A percentile compares a stretch with the other conserved stretches of the same genome.
Evolutionary conservation across 306 rosid species (phyloP).

Genomic region (Dicorynia guianensis): DNA sequence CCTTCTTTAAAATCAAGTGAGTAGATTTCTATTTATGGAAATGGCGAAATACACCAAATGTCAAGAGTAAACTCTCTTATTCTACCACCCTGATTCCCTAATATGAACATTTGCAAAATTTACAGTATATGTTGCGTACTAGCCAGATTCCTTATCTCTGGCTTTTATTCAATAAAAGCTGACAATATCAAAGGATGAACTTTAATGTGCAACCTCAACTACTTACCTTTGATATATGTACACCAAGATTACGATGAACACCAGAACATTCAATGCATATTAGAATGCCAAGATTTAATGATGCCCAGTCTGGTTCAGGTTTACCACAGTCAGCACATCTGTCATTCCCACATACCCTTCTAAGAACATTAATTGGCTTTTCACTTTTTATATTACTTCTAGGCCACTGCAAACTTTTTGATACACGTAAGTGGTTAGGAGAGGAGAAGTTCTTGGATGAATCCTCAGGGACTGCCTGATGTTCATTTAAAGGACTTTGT

Average conservation of each 20-base stretch:
- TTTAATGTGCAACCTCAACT: constrained; percentile 16
- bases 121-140: neutral
- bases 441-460: constrained; percentile 33
- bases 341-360: constrained; percentile 82
- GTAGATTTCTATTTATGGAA: no score
- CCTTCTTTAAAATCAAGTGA: no score
- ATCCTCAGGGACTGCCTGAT: constrained; percentile 44
- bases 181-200: neutral
- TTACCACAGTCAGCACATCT: constrained; percentile 88
- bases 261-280: constrained; percentile 90
- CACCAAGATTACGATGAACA: constrained; percentile 90
- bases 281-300: constrained; percentile 84
- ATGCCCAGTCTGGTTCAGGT: constrained; percentile 92
- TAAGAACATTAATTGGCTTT: constrained; percentile 71
- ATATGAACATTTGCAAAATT: neutral
- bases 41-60: no score
- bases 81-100: neutral
- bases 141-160: neutral
- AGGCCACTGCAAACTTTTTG: constrained; percentile 48
- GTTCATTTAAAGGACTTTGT: constrained; percentile 42
- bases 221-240: constrained; percentile 83
- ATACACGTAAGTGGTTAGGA: constrained; percentile 30
- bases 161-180: constrained; percentile 12
- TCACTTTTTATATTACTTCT: constrained; percentile 46
- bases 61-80: neutral